phyloP scores from a whole-genome alignment of 805 yeast genomes.

The Yarrowia sp. region DNA sequence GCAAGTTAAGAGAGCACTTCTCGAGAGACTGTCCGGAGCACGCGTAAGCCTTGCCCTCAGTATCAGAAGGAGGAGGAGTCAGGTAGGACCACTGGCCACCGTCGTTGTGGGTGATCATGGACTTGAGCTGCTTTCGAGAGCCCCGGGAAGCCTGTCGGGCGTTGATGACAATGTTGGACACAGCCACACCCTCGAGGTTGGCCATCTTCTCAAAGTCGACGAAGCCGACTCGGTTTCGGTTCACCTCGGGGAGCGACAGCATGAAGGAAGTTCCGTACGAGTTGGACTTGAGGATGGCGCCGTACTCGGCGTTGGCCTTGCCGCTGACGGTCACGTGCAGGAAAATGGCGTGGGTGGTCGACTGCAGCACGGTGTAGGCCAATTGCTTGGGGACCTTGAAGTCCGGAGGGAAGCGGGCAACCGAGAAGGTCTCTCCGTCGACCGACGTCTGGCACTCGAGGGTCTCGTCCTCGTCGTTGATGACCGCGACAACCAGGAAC shows the following conservation, averaged over 20 bases:
- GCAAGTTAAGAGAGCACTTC: slow-evolving; percentile 77
- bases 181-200: slow-evolving; percentile 78
- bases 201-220: slow-evolving; percentile 87
- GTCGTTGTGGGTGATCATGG: slow-evolving; percentile 82
- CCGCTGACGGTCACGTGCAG: slow-evolving; percentile 74
- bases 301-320: slow-evolving; percentile 56
- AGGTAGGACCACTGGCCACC: slow-evolving; percentile 83
- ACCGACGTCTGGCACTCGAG: slow-evolving; percentile 70
- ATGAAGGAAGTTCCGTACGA: slow-evolving; percentile 88
- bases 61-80: slow-evolving; percentile 65
- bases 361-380: slow-evolving; percentile 77
- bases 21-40: slow-evolving; percentile 52
- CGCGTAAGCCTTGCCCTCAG: slow-evolving; percentile 53
- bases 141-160: slow-evolving; percentile 47
- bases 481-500: slow-evolving; percentile 68
- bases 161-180: slow-evolving; percentile 69
- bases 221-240: slow-evolving; percentile 67
- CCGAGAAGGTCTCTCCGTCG: slow-evolving; percentile 75
- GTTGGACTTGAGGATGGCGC: slow-evolving; percentile 81
- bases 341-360: slow-evolving; percentile 68
- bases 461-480: slow-evolving; percentile 46
- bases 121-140: slow-evolving; percentile 56
- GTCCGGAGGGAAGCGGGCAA: slow-evolving; percentile 71
- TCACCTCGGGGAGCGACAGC: slow-evolving; percentile 63
- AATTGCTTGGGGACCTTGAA: slow-evolving; percentile 58